A percentile compares a stretch with the other conserved stretches of the same genome.
Conservation (phyloP, 2,329 filamentous ascomycete genomes). For the Paecilomyces sp. region DNA sequence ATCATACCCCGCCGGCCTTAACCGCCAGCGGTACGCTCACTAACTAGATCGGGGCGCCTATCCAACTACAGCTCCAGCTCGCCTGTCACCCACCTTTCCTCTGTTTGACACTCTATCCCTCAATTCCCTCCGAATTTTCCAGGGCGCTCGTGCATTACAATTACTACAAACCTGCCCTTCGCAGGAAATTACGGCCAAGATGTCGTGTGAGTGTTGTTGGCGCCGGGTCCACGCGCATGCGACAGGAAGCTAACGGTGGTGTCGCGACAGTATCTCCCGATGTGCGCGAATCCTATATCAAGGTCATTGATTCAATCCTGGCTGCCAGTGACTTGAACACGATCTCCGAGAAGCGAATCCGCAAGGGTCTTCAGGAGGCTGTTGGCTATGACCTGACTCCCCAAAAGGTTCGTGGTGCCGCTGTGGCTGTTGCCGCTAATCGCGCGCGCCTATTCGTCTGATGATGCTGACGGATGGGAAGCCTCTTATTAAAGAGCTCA, state of each 20-base stretch:
- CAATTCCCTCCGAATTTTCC: not conserved
- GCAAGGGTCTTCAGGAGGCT: conserved; percentile 54
- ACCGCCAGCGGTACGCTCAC: conserved; percentile 26
- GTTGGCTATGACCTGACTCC: conserved; percentile 55
- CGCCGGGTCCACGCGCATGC: not conserved
- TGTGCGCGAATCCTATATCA: conserved; percentile 43
- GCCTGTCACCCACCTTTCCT: conserved; percentile 3
- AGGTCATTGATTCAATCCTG: conserved; percentile 58
- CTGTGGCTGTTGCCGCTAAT: conserved; percentile 6
- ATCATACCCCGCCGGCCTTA: conserved; percentile 30
- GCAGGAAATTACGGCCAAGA: conserved; percentile 14
- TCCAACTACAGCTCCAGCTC: conserved; percentile 14
- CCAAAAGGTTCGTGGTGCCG: conserved; percentile 48
- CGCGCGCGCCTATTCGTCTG: not conserved
- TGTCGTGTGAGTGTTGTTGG: conserved; percentile 28
- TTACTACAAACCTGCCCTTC: not conserved
- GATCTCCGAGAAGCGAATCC: conserved; percentile 59
- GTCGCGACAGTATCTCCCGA: conserved; percentile 40
- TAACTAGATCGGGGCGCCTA: conserved; percentile 4
- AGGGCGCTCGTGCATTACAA: not conserved
- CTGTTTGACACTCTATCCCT: not conserved
- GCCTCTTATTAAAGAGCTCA: conserved; percentile 64
- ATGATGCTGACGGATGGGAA: conserved; percentile 23
- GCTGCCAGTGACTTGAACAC: conserved; percentile 55
- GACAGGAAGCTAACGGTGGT: conserved; percentile 3